Conservation (phyloP, 805 yeast species). For the Ogataea sp. region DNA sequence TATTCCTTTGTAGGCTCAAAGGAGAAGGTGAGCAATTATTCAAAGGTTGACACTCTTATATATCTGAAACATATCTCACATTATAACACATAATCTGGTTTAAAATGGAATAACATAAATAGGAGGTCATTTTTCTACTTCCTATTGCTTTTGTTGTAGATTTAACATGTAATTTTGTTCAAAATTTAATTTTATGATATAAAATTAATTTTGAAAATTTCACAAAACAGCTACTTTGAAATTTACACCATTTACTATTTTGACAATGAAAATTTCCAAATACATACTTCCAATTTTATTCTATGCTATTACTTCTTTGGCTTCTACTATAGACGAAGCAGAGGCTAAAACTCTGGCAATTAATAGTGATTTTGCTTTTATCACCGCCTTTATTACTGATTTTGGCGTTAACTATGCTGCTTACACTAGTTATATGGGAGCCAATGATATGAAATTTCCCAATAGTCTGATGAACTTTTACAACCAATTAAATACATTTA, state of each 20-base stretch:
- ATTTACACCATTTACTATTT: no score
- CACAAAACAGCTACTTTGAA: no score
- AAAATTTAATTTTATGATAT: no score
- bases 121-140: background rate
- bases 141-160: background rate
- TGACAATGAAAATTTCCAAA: background rate
- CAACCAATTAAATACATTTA: slow-evolving; percentile 9
- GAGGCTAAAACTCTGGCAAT: slow-evolving; percentile 25
- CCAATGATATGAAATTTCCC: slow-evolving; percentile 20
- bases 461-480: slow-evolving; percentile 21
- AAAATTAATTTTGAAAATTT: no score
- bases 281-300: background rate
- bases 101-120: no score
- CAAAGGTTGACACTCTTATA: no score
- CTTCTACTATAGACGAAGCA: slow-evolving; percentile 14
- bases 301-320: background rate
- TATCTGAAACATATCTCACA: background rate
- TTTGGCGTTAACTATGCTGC: slow-evolving; percentile 16
- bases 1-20: slow-evolving; percentile 15
- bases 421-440: slow-evolving; percentile 28
- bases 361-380: slow-evolving; percentile 20
- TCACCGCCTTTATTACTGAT: slow-evolving; percentile 25
- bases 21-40: no score
- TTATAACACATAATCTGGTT: background rate
- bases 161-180: no score